Conservation (phyloP, 805 yeast species). For the Metschnikowia kofuensis region DNA sequence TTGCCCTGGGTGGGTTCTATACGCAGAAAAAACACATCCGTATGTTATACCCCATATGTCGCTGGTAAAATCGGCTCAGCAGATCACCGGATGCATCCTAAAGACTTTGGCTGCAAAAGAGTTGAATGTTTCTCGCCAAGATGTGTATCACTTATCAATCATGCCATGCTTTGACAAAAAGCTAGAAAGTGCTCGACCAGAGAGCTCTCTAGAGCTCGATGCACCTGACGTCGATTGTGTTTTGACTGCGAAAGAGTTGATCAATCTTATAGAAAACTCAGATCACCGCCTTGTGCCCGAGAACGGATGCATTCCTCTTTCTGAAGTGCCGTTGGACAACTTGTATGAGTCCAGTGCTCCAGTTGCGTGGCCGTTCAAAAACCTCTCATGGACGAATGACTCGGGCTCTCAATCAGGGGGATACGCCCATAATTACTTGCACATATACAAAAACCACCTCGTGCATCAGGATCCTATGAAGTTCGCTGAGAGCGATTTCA, state of each 20-base stretch:
- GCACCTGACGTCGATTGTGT: constrained; percentile 84
- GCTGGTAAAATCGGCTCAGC: constrained; percentile 85
- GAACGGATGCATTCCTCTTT: constrained; percentile 2
- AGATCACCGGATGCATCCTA: constrained; percentile 78
- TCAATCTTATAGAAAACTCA: constrained; percentile 65
- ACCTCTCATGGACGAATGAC: constrained; percentile 68
- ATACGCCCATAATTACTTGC: constrained; percentile 68
- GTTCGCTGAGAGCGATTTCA: constrained; percentile 19
- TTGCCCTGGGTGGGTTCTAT: constrained; percentile 96
- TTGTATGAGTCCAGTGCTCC: constrained; percentile 48
- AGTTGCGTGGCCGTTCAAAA: constrained; percentile 54
- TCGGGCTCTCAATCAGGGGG: constrained; percentile 89
- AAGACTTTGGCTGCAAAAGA: constrained; percentile 48
- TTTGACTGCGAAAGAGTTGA: constrained; percentile 82
- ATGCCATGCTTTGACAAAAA: constrained; percentile 99
- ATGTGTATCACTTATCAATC: constrained; percentile 75
- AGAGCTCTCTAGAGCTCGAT: constrained; percentile 22
- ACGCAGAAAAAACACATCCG: constrained; percentile 95
- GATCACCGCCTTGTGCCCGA: constrained; percentile 29
- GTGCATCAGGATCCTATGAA: constrained; percentile 16
- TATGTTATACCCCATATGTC: constrained; percentile 69
- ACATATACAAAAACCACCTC: constrained; percentile 31
- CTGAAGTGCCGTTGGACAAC: constrained; percentile 9
- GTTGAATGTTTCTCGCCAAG: constrained; percentile 25
- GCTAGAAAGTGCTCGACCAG: constrained; percentile 88